These are phyloP conservation scores for Neospermospora avenae DNA, from an alignment of 2,329 filamentous ascomycete genomes.

Conservation along the genomic window DNA sequence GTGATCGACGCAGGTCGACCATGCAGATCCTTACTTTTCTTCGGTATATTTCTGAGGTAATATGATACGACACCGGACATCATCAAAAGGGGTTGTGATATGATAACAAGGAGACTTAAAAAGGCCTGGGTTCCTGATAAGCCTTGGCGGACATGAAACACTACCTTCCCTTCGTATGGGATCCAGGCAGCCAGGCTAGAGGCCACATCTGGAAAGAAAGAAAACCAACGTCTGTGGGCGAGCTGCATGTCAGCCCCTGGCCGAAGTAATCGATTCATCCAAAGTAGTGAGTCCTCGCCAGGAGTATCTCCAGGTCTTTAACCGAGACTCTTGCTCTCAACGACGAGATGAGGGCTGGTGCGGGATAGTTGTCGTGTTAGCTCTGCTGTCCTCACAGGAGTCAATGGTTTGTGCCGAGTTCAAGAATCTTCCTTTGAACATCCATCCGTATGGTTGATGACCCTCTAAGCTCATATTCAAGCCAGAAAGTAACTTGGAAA, in stretches of 20 bases:
- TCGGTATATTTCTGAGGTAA: no score
- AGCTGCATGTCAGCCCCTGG: no score
- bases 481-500: background rate
- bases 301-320: background rate
- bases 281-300: background rate
- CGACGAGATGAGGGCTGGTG: no score
- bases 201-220: background rate
- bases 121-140: background rate
- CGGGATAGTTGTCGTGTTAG: no score
- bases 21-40: background rate
- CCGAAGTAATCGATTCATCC: background rate
- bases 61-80: background rate
- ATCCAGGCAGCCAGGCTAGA: background rate
- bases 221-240: background rate
- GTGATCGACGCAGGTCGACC: background rate
- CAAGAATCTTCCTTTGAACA: no score
- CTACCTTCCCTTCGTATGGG: background rate
- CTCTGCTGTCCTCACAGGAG: no score
- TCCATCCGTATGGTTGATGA: background rate
- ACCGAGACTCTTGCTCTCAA: no score
- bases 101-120: background rate
- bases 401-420: no score
- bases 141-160: constrained; percentile 4
- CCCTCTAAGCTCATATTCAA: background rate
- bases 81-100: background rate